Evolutionary conservation across 352 stramenopile genomes (phyloP).

Genomic region (Pseudoperonospora humuli): DNA sequence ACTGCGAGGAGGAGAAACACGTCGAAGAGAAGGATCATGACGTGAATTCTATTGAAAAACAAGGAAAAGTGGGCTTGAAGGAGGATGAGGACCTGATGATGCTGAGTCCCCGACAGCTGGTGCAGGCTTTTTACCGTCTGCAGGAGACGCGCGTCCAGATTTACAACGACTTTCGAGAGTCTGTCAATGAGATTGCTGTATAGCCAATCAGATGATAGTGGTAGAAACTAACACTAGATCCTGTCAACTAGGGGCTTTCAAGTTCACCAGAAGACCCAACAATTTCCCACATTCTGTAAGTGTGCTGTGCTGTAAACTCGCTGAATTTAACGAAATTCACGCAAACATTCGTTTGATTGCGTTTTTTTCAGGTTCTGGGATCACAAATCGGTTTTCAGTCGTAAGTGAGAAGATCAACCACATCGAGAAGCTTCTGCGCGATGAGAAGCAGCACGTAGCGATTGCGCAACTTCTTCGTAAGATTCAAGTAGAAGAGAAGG

Average conservation of each 20-base stretch:
- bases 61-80: not conserved
- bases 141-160: slow-evolving; percentile 65
- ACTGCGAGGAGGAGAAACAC: slow-evolving; percentile 40
- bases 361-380: slow-evolving; percentile 32
- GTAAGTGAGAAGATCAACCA: slow-evolving; percentile 66
- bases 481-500: slow-evolving; percentile 70
- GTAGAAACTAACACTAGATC: not conserved
- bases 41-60: not conserved
- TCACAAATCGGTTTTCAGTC: slow-evolving; percentile 53
- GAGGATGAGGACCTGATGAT: slow-evolving; percentile 3
- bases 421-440: slow-evolving; percentile 42
- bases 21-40: not conserved
- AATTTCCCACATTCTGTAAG: slow-evolving; percentile 62
- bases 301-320: not conserved
- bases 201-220: too few relatives aligned
- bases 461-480: slow-evolving; percentile 62
- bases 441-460: slow-evolving; percentile 24
- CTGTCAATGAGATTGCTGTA: slow-evolving; percentile 2
- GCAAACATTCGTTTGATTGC: not conserved
- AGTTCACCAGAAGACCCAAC: slow-evolving; percentile 50
- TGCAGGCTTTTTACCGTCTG: slow-evolving; percentile 37
- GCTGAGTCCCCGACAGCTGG: slow-evolving; percentile 18
- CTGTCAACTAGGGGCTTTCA: slow-evolving; percentile 44
- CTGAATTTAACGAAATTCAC: not conserved
- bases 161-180: slow-evolving; percentile 60